Evolutionary conservation across 2,329 filamentous ascomycete genomes (phyloP).

Genomic region (Aspergillus tanneri): DNA sequence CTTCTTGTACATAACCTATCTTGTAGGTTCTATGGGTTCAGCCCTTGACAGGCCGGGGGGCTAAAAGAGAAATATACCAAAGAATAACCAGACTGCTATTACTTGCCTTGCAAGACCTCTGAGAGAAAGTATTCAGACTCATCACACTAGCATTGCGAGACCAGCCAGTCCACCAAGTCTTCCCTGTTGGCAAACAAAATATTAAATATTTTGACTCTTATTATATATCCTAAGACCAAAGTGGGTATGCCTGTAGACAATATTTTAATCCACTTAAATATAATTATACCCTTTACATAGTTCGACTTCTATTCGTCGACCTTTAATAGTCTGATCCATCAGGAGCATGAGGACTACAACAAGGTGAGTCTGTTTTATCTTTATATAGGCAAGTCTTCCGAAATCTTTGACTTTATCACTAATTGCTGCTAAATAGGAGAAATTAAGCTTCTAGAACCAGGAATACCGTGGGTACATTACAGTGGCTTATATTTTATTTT

Average conservation of each 20-base stretch:
- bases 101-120: conserved; percentile 47
- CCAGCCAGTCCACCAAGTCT: conserved; percentile 5
- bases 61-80: conserved; percentile 42
- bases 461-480: too few species aligned
- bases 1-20: too few species aligned
- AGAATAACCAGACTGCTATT: conserved; percentile 47
- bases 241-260: background rate
- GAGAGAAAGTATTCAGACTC: conserved; percentile 49
- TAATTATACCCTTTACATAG: conserved; percentile 4
- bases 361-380: conserved; percentile 6
- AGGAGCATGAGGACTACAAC: conserved; percentile 16
- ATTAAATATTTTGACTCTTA: conserved; percentile 11
- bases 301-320: conserved; percentile 16
- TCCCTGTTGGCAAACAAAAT: conserved; percentile 6
- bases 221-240: conserved; percentile 4
- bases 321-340: conserved; percentile 21
- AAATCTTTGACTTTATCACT: conserved; percentile 22
- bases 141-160: conserved; percentile 25
- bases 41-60: too few species aligned
- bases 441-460: too few species aligned
- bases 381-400: conserved; percentile 17
- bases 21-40: too few species aligned
- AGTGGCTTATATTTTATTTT: too few species aligned
- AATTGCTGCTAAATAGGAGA: conserved; percentile 14
- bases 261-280: background rate